phyloP scores from a whole-genome alignment of 192 early-diverging fungal genomes.

The Linnemannia exigua region DNA sequence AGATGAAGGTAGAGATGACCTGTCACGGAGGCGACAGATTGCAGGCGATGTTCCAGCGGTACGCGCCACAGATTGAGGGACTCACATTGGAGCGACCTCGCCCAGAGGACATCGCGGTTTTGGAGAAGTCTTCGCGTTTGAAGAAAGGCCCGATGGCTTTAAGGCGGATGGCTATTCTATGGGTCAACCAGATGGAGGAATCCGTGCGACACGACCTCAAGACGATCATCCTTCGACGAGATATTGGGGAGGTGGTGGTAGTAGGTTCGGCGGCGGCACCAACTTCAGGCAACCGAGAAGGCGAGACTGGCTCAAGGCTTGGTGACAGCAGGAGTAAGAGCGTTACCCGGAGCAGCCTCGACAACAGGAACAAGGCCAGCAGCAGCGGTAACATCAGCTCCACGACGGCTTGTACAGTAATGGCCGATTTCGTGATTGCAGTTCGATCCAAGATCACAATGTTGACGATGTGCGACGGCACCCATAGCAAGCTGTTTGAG shows the following conservation, averaged over 20 bases:
- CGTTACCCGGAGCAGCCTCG: not conserved
- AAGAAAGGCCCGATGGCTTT: not conserved
- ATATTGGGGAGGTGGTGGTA: not conserved
- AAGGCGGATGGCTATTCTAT: not conserved
- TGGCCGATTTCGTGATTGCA: conserved; percentile 9
- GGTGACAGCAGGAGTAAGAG: not conserved
- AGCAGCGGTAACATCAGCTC: not conserved
- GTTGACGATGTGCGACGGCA: not conserved
- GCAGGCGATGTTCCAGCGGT: not conserved
- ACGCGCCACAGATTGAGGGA: not conserved
- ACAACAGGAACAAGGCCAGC: not conserved
- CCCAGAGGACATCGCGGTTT: not conserved
- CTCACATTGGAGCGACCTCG: not conserved
- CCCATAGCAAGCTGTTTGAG: not conserved
- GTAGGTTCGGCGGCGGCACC: not conserved
- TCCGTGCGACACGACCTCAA: not conserved
- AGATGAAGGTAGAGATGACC: not conserved
- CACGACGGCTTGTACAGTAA: not conserved
- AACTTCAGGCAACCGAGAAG: not conserved
- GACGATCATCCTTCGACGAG: not conserved
- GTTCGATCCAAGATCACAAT: conserved; percentile 13
- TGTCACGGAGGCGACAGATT: not conserved
- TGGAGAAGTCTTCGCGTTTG: not conserved
- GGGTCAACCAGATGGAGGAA: not conserved
- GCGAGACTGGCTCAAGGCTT: not conserved